Base-by-base conservation (phyloP, 2,329 filamentous ascomycete species). In the Trichoderma citrinoviride region DNA sequence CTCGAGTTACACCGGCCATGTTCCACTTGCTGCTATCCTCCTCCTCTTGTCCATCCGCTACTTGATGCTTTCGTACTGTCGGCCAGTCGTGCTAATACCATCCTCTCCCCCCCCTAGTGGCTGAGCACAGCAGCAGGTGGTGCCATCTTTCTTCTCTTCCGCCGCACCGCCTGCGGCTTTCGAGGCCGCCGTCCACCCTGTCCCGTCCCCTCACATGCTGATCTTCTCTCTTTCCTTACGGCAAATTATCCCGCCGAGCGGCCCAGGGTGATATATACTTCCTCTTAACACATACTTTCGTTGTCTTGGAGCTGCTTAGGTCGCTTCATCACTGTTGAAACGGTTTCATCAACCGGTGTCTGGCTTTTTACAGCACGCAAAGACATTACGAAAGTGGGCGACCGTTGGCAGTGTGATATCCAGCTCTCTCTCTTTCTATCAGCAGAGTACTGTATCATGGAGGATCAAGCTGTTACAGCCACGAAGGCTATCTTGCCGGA, bases 1-100 rank as follows among this genome's bases (percentile, higher is more conserved):
- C 44, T 67, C 63, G 64, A 66, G 70, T 71, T 70, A 71, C 70
- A 71, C 70, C 46, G 61, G 53, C 64, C 60, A 66, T 69, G 70
- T 72, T 71, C 71, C 70, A 71, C 69, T 66, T 68, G 58, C 65
- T 69, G 40, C 61, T 66, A 61, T 58, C 62, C 43, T 66, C 61
- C 67, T 67, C 64, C 62, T 67, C 63, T 46, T 68, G 61, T 60
- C 57, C 64, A 64, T 56, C 46, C 56, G 49, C 57, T 57, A 44
- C 56, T 68, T 67, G 65, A 66, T 66, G 57, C 43, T 44, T 61
- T 61, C 53, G 56, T 43, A 53, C 47, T 53, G 44, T 61, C 40
- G 14, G 58, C 58, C 27, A 61, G 40, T 29, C n/a, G 58, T 61
- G 58, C 58, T 61, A 61, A 61, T 61, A 46, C 47, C 40, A 44